Conservation (phyloP, 495 filamentous ascomycete species). For the Filosporella fistucella region DNA sequence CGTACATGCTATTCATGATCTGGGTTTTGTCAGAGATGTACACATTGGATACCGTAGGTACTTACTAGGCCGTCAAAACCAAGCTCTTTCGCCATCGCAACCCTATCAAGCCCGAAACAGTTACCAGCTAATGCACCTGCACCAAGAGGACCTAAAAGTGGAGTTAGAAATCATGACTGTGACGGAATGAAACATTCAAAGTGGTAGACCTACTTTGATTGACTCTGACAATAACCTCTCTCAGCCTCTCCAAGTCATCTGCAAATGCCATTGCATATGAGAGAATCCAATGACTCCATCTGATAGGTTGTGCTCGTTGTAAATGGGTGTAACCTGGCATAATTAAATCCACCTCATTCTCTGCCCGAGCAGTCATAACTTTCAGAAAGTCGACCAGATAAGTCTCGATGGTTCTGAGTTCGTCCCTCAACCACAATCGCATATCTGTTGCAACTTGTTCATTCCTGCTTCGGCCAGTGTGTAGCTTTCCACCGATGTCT, state of each 20-base stretch:
- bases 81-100: conserved; percentile 81
- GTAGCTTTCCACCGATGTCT: conserved; percentile 50
- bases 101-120: conserved; percentile 84
- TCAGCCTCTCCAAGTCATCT: conserved; percentile 73
- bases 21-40: neutral
- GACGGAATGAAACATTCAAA: neutral
- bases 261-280: conserved; percentile 75
- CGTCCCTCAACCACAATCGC: conserved; percentile 83
- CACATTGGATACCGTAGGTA: neutral
- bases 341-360: conserved; percentile 59
- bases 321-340: conserved; percentile 86
- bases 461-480: conserved; percentile 64
- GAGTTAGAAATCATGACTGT: neutral
- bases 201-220: conserved; percentile 47
- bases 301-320: conserved; percentile 86
- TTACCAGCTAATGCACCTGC: conserved; percentile 90
- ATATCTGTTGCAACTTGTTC: conserved; percentile 94
- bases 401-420: conserved; percentile 67
- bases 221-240: conserved; percentile 70
- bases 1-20: conserved; percentile 79
- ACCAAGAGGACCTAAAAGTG: conserved; percentile 56
- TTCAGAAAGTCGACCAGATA: conserved; percentile 66
- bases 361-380: conserved; percentile 68
- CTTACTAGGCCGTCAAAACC: conserved; percentile 68
- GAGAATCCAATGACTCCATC: conserved; percentile 86